Evolutionary conservation across 805 yeast genomes (phyloP).

Genomic region (Cyberlindnera maclurae): DNA sequence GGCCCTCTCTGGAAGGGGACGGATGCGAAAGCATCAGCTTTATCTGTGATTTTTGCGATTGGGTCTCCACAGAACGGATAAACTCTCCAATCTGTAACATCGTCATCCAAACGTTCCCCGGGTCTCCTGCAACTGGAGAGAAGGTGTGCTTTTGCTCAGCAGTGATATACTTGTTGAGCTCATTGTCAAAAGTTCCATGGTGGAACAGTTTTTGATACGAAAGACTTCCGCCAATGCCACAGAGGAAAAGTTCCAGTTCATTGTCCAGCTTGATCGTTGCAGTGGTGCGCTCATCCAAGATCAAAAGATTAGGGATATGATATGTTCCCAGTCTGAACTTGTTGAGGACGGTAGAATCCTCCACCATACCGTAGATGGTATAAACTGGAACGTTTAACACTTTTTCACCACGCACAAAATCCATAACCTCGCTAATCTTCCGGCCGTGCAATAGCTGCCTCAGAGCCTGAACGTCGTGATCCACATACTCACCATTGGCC

Average conservation of each 20-base stretch:
- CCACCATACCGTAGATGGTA: slow-evolving; percentile 71
- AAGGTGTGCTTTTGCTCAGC: slow-evolving; percentile 24
- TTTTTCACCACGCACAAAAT: slow-evolving; percentile 37
- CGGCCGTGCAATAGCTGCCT: slow-evolving; percentile 29
- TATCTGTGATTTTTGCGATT: slow-evolving; percentile 38
- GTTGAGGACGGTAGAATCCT: slow-evolving; percentile 61
- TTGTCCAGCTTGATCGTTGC: slow-evolving; percentile 34
- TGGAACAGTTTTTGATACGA: slow-evolving; percentile 63
- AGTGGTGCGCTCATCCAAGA: slow-evolving; percentile 53
- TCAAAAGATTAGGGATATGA: slow-evolving; percentile 45
- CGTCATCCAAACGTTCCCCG: slow-evolving; percentile 72
- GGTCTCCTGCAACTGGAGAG: slow-evolving; percentile 48
- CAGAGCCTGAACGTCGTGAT: slow-evolving; percentile 27
- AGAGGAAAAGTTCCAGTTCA: slow-evolving; percentile 40
- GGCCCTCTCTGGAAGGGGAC: slow-evolving; percentile 63
- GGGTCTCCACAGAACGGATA: slow-evolving; percentile 37
- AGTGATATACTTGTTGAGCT: slow-evolving; percentile 12
- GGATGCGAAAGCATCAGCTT: slow-evolving; percentile 62
- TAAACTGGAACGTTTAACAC: slow-evolving; percentile 56
- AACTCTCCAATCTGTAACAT: slow-evolving; percentile 64
- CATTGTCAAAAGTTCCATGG: slow-evolving; percentile 39
- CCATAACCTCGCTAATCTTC: slow-evolving; percentile 44
- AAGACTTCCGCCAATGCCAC: slow-evolving; percentile 70
- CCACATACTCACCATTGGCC: slow-evolving; percentile 35
- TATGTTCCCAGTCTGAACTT: slow-evolving; percentile 51